Evolutionary conservation across 805 yeast species (phyloP).

Genomic region (Cyberlindnera galapagoensis): DNA sequence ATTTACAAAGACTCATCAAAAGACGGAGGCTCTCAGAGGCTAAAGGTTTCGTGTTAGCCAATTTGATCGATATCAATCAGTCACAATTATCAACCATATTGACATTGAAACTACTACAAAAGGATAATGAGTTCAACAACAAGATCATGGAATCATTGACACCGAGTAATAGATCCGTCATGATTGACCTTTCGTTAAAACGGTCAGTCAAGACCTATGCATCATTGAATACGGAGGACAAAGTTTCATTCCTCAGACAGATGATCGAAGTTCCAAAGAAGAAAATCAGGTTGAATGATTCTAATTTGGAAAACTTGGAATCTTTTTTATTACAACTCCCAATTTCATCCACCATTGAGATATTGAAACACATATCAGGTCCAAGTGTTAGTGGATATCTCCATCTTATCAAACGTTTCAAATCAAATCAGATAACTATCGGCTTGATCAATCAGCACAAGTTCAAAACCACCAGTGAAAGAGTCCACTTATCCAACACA

Average conservation of each 20-base stretch:
- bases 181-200: constrained; percentile 5
- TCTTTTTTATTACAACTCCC: constrained; percentile 4
- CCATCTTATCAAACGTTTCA: constrained; percentile 2
- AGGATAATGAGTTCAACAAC: constrained; percentile 1
- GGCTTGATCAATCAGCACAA: background rate
- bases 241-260: too few relatives aligned
- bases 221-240: too few relatives aligned
- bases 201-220: background rate
- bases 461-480: constrained; percentile 3
- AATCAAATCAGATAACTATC: constrained; percentile 1
- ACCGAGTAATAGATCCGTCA: constrained; percentile 4
- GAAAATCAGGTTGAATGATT: constrained; percentile 4
- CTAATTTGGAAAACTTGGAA: constrained; percentile 3
- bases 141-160: constrained; percentile 2
- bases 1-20: constrained; percentile 9
- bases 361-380: constrained; percentile 1
- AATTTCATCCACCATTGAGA: background rate
- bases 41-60: background rate
- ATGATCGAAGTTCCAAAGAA: too few relatives aligned
- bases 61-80: constrained; percentile 1
- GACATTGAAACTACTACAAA: constrained; percentile 1
- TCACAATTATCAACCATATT: constrained; percentile 3
- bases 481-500: constrained; percentile 2
- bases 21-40: constrained; percentile 5
- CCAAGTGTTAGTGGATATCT: background rate